Conservation (phyloP, 1,284 basidiomycete genomes). For the Neolentinus lepideus region DNA sequence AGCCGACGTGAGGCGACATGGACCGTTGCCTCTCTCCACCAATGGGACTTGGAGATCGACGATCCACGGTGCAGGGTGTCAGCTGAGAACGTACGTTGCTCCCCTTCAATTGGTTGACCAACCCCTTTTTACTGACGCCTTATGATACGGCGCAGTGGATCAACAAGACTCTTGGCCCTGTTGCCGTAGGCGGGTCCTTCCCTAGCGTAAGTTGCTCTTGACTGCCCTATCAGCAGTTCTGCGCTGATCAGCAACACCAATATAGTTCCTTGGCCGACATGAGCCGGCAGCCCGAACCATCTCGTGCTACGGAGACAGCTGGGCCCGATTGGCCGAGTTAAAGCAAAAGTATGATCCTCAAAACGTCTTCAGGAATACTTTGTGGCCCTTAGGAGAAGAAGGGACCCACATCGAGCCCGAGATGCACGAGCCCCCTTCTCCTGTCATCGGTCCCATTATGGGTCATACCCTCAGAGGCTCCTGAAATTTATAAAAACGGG, state of each 20-base stretch:
- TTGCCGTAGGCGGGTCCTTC: slow-evolving; percentile 70
- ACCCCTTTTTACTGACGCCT: too few species aligned
- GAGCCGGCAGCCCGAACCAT: slow-evolving; percentile 57
- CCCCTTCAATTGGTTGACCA: slow-evolving; percentile 19
- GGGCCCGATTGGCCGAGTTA: slow-evolving; percentile 57
- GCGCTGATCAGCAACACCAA: slow-evolving; percentile 1
- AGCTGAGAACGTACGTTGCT: slow-evolving; percentile 61
- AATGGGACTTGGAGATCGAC: slow-evolving; percentile 80
- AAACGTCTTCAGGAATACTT: slow-evolving; percentile 64
- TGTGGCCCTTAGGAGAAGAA: slow-evolving; percentile 65
- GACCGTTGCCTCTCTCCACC: slow-evolving; percentile 85
- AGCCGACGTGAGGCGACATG: slow-evolving; percentile 74
- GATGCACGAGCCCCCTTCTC: slow-evolving; percentile 51
- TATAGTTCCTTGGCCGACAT: slow-evolving; percentile 71
- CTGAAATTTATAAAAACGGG: too few species aligned
- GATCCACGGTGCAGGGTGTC: slow-evolving; percentile 74
- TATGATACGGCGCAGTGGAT: too few species aligned
- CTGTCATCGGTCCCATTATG: slow-evolving; percentile 4
- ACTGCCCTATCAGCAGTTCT: not conserved
- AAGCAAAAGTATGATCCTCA: slow-evolving; percentile 72
- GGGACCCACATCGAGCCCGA: slow-evolving; percentile 40
- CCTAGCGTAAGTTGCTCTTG: slow-evolving; percentile 57
- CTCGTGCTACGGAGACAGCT: slow-evolving; percentile 68
- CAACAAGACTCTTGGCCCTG: slow-evolving; percentile 54
- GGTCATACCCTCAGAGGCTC: not conserved